Conservation (phyloP, 2,329 filamentous ascomycete genomes). For the Epichloe festucae region DNA sequence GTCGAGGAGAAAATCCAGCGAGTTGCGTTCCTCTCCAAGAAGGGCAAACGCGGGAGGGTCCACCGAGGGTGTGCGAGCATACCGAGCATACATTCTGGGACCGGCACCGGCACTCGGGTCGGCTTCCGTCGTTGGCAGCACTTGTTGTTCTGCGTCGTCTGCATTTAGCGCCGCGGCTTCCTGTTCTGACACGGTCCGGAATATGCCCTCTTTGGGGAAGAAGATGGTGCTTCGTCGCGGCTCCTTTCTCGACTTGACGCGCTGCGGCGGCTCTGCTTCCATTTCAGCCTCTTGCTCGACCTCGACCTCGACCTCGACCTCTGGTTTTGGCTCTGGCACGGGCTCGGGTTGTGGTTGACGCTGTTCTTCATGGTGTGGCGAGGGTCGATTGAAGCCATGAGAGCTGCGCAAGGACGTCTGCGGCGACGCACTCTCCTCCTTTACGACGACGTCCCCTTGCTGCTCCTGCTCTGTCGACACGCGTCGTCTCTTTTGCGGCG, state of each 20-base stretch:
- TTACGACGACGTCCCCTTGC: background rate
- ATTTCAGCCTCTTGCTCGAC: slow-evolving; percentile 13
- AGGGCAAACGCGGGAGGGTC: slow-evolving; percentile 49
- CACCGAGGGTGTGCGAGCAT: slow-evolving; percentile 47
- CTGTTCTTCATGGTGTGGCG: background rate
- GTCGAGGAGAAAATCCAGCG: slow-evolving; percentile 48
- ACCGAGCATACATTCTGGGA: slow-evolving; percentile 37
- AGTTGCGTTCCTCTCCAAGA: slow-evolving; percentile 39
- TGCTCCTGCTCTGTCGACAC: slow-evolving; percentile 3
- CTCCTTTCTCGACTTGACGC: slow-evolving; percentile 22
- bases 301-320: slow-evolving; percentile 11
- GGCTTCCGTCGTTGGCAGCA: slow-evolving; percentile 13
- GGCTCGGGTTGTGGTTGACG: background rate
- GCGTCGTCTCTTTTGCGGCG: slow-evolving; percentile 10
- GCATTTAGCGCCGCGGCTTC: slow-evolving; percentile 31
- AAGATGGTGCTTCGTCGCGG: slow-evolving; percentile 42
- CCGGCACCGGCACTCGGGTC: slow-evolving; percentile 19
- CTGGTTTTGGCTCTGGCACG: background rate
- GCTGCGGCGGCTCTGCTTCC: slow-evolving; percentile 7
- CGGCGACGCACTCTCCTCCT: slow-evolving; percentile 21
- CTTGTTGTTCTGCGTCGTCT: slow-evolving; percentile 7
- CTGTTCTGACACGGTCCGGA: slow-evolving; percentile 44
- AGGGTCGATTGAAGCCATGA: background rate
- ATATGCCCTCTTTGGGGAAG: slow-evolving; percentile 49
- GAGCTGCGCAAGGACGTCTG: background rate